Base-by-base conservation (phyloP, 1,139 yeast genomes). In the Scheffersomyces illinoinensis region DNA sequence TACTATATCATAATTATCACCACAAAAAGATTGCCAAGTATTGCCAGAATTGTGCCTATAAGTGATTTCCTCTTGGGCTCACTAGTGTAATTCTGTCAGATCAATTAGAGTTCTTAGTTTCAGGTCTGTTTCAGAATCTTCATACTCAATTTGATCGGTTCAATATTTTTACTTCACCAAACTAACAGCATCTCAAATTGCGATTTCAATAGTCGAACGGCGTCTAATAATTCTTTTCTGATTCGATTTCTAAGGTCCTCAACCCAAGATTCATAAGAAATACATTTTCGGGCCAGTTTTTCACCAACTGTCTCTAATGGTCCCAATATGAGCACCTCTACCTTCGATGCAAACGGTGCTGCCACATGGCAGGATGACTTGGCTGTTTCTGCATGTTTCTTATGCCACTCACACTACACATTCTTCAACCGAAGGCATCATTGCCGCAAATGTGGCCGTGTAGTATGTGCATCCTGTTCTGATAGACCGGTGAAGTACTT, bases 341-440 rank as follows among this genome's bases (percentile, higher is more conserved):
- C 17, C 43, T 33, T 7, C 17, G 43, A 33, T 8, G 43, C 43
- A 33, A 33, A 33, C 43, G 43, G 43, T 14, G 43, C 43, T 33
- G 43, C 26, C 51, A 67, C 72, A 51, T 95, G 99, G 99, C 96
- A 93, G 71, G 84, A 87, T 1, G 98, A 95, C 71, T 80, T 78
- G 5, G 86, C 79, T 5, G 90, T 79, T 1, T 55, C 67, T 0
- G 70, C 72, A n/a, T 95, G 99, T 70, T 80, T 82, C 47, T 72
- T 87, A 14, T 95, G 99, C 71, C 72, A 76, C 47, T 63, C 72
- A 1, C 64, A 67, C 50, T 95, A 89, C 74, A 80, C 89, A 1
- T 77, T 93, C 62, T 85, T 91, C 70, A 85, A 82, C 69, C 83
- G 99, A 59, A 84, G 96, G 62, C 99, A 96, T 74, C 99, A 95